These are phyloP conservation scores for Serendipita sp. DNA, from an alignment of 768 basidiomycete genomes.

Conservation along the genomic window DNA sequence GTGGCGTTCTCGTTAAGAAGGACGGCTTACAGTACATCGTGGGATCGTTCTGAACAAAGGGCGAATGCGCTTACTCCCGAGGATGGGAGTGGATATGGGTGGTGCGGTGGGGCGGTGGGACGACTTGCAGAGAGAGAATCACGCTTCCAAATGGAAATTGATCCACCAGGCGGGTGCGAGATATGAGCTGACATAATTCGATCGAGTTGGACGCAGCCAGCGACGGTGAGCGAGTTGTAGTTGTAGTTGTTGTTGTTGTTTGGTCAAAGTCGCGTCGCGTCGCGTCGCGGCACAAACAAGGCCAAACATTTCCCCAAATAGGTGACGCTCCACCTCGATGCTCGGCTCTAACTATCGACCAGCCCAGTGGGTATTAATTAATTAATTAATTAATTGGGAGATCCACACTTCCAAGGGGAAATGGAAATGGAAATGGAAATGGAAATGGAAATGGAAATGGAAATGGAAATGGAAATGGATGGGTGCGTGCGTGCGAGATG, in stretches of 20 bases:
- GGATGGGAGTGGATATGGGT: no score
- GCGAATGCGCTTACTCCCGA: no score
- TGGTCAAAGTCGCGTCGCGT: not conserved
- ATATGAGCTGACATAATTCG: not conserved
- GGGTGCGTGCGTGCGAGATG: no score
- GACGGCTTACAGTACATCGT: no score
- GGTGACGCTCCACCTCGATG: not conserved
- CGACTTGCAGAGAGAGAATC: not conserved
- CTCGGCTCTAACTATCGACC: not conserved
- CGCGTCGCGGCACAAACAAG: no score
- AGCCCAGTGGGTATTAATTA: conserved; percentile 8
- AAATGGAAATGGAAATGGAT: no score
- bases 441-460: no score
- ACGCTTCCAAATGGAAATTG: not conserved
- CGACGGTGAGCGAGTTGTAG: not conserved
- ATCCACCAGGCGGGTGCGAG: not conserved
- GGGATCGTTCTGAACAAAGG: no score
- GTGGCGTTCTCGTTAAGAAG: no score
- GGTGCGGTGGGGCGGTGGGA: not conserved
- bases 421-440: no score
- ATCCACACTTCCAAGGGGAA: no score
- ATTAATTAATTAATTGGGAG: conserved; percentile 3
- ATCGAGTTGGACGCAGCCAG: not conserved
- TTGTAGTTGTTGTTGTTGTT: not conserved
- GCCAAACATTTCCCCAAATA: not conserved